Evolutionary conservation across 1,284 basidiomycete genomes (phyloP).

Genomic region (Irpex lacteus): DNA sequence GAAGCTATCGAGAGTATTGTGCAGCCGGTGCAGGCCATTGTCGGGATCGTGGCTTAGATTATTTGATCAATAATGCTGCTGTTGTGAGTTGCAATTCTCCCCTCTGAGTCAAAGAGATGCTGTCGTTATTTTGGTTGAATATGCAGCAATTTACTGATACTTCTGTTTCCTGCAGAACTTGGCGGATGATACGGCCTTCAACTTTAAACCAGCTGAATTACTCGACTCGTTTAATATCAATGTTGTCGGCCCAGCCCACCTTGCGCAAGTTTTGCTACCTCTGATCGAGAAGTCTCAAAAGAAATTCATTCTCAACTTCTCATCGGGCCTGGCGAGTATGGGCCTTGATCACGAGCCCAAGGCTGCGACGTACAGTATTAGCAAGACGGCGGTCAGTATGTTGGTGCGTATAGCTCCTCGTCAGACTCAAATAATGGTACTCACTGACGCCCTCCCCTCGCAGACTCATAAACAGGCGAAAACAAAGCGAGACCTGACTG

Average conservation of each 20-base stretch:
- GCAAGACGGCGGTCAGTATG: constrained; percentile 31
- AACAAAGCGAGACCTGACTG: constrained; percentile 23
- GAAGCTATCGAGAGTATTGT: constrained; percentile 28
- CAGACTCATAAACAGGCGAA: constrained; percentile 33
- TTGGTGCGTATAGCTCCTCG: constrained; percentile 19
- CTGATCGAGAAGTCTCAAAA: constrained; percentile 28
- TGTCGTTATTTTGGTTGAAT: neutral
- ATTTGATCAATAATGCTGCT: constrained; percentile 39
- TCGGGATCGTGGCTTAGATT: constrained; percentile 33
- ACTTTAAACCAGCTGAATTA: constrained; percentile 20
- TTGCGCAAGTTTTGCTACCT: constrained; percentile 31
- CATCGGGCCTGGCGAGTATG: constrained; percentile 31
- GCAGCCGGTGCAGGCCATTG: constrained; percentile 21
- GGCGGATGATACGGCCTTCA: constrained; percentile 26
- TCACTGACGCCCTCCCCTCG: neutral
- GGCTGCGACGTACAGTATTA: constrained; percentile 28
- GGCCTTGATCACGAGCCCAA: constrained; percentile 20
- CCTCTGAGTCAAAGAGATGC: neutral
- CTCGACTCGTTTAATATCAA: constrained; percentile 27
- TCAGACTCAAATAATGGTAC: neutral
- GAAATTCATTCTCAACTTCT: constrained; percentile 36
- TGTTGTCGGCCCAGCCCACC: constrained; percentile 32
- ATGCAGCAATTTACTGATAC: neutral
- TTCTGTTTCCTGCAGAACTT: constrained; percentile 20
- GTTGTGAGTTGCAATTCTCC: constrained; percentile 24